Conservation (phyloP, 2,329 filamentous ascomycete genomes). For the Teratosphaeria nubilosa region DNA sequence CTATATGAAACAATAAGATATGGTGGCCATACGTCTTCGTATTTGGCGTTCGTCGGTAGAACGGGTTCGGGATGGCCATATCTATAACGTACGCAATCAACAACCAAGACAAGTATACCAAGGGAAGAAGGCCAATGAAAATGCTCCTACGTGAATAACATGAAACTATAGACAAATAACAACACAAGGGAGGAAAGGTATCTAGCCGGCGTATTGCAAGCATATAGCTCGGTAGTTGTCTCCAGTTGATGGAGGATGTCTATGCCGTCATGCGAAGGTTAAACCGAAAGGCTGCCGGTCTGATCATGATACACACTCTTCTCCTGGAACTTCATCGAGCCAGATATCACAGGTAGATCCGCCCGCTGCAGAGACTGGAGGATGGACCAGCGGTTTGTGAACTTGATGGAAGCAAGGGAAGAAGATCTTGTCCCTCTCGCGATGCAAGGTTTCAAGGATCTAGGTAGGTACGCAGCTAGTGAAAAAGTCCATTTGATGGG, state of each 20-base stretch:
- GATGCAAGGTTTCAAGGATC: not conserved
- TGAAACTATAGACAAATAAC: not conserved
- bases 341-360: not conserved
- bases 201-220: not conserved
- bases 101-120: not conserved
- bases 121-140: not conserved
- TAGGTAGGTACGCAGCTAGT: not conserved
- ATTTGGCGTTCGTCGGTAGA: conserved; percentile 32
- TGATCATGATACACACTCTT: not conserved
- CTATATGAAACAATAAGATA: not conserved
- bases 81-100: not conserved
- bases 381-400: too few species aligned
- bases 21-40: conserved; percentile 27
- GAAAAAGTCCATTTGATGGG: not conserved
- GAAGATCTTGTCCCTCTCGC: not conserved
- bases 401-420: not conserved
- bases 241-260: not conserved
- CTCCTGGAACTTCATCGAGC: not conserved
- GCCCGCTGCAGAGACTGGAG: too few species aligned
- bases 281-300: not conserved
- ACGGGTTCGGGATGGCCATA: conserved; percentile 37
- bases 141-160: not conserved
- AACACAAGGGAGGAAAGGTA: not conserved
- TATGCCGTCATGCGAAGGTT: not conserved
- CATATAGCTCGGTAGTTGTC: not conserved